These are phyloP conservation scores for Begonia fuchsioides DNA, from an alignment of 306 rosid species.

Conservation along the genomic window DNA sequence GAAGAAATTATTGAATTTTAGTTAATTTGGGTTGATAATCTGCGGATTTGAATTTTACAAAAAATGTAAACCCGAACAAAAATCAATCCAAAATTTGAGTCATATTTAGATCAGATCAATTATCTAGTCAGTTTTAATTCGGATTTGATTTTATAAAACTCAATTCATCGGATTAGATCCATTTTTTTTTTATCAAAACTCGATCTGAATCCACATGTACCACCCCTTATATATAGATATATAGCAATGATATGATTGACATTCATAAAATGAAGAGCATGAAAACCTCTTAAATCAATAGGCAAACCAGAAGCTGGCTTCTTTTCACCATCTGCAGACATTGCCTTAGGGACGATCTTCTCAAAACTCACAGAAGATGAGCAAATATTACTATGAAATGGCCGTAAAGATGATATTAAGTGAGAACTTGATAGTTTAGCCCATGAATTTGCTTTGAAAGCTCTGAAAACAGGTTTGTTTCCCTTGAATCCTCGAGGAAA, in stretches of 20 bases:
- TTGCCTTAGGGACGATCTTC: constrained; percentile 36
- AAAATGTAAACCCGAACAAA: no score
- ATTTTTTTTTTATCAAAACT: no score
- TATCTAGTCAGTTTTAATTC: no score
- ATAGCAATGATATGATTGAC: no score
- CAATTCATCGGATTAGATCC: no score
- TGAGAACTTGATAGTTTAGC: constrained; percentile 39
- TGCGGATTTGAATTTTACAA: no score
- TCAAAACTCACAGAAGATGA: constrained; percentile 18
- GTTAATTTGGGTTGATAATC: no score
- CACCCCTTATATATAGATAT: not conserved
- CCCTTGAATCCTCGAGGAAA: constrained; percentile 24
- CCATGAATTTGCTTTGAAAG: constrained; percentile 25
- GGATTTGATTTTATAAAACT: no score
- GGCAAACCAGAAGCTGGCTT: constrained; percentile 51
- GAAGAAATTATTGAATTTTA: no score
- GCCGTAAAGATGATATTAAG: constrained; percentile 34
- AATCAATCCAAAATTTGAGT: no score
- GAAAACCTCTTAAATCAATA: constrained; percentile 64
- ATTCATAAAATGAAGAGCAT: no score
- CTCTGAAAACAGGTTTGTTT: constrained; percentile 4
- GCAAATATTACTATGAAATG: constrained; percentile 23
- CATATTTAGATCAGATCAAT: no score
- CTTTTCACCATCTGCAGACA: constrained; percentile 32
- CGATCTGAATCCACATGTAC: not conserved